These are phyloP conservation scores for Syzygium malaccense DNA, from an alignment of 441 rosid genomes.

Conservation along the genomic window DNA sequence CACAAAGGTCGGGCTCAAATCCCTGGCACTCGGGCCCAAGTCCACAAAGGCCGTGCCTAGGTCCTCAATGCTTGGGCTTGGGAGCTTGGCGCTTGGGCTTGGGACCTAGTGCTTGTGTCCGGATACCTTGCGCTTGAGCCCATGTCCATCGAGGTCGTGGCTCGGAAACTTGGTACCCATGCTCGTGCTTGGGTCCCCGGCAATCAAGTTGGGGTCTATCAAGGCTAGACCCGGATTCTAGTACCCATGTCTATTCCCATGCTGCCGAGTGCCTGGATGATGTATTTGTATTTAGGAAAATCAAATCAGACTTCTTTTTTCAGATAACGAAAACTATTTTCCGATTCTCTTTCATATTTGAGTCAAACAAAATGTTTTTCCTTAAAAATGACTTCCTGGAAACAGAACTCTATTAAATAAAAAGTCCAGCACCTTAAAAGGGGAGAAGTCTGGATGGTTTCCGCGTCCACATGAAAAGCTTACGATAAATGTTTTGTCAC, in stretches of 20 bases:
- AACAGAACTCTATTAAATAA: background rate
- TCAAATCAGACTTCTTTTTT: accelerated
- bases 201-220: background rate
- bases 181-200: background rate
- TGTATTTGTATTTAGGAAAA: background rate
- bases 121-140: accelerated
- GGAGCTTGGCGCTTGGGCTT: no score
- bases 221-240: accelerated
- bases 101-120: accelerated
- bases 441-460: background rate
- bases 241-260: accelerated
- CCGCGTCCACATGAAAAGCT: background rate
- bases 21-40: background rate
- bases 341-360: background rate
- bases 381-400: background rate
- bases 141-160: background rate
- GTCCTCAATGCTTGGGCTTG: background rate
- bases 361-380: background rate
- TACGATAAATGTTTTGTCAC: background rate
- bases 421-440: background rate
- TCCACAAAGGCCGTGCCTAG: background rate
- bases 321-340: background rate
- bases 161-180: accelerated
- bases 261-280: accelerated
- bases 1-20: background rate